Percentiles rank a stretch among this genome's conserved stretches.
Evolutionary conservation across 2,329 filamentous ascomycete species (phyloP).

Genomic region (Pleoardoris graminearum): DNA sequence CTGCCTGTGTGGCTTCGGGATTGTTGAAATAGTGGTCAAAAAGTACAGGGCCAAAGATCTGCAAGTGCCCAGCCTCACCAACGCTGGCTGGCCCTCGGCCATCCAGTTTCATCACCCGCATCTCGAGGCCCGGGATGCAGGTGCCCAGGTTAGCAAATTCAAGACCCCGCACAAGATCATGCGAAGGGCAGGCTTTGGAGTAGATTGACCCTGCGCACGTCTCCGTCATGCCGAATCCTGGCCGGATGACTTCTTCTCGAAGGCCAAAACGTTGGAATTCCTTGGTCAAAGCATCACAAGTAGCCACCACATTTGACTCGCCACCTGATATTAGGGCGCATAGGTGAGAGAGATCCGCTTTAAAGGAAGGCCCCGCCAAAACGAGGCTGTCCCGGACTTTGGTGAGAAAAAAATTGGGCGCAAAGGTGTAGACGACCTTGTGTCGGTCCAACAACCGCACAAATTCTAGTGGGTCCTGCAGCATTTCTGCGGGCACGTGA

Average conservation of each 20-base stretch:
- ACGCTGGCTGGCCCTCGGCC: constrained; percentile 11
- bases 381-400: constrained; percentile 13
- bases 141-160: constrained; percentile 47
- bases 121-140: constrained; percentile 46
- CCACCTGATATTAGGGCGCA: constrained; percentile 49
- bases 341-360: constrained; percentile 37
- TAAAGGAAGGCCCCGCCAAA: background rate
- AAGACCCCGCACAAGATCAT: constrained; percentile 37
- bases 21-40: constrained; percentile 49
- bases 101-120: constrained; percentile 41
- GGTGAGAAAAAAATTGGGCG: constrained; percentile 50
- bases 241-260: constrained; percentile 39
- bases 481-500: constrained; percentile 51
- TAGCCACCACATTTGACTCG: constrained; percentile 50
- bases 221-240: constrained; percentile 58
- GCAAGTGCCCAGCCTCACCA: constrained; percentile 26
- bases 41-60: constrained; percentile 35
- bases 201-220: constrained; percentile 57
- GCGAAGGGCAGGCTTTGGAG: constrained; percentile 47
- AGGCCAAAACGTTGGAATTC: constrained; percentile 41
- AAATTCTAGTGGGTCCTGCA: constrained; percentile 47
- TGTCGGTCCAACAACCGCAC: constrained; percentile 47
- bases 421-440: constrained; percentile 51
- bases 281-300: constrained; percentile 31
- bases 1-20: constrained; percentile 24